Percentiles rank a stretch among this genome's conserved stretches.
Conservation (phyloP, 2,329 filamentous ascomycete species). For the Hysterium pulicare region DNA sequence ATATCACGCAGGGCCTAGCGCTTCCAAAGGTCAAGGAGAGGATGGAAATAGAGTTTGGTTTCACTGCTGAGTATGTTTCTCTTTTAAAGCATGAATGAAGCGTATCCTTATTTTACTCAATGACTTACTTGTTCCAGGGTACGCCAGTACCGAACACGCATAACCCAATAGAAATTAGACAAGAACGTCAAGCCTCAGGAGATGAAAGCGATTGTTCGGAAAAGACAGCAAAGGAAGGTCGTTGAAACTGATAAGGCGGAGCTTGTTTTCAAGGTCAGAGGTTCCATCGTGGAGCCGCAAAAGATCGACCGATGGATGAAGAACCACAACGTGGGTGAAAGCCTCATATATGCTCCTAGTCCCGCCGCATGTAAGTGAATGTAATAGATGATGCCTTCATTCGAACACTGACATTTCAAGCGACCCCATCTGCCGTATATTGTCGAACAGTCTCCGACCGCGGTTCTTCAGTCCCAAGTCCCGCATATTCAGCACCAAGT, state of each 20-base stretch:
- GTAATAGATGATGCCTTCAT: slow-evolving; percentile 2
- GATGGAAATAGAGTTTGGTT: slow-evolving; percentile 9
- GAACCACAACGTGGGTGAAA: slow-evolving; percentile 7
- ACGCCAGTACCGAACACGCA: slow-evolving; percentile 12
- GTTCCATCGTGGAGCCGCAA: slow-evolving; percentile 8
- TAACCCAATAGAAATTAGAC: slow-evolving; percentile 11
- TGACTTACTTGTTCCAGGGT: slow-evolving; percentile 2
- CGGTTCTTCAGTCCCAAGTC: slow-evolving; percentile 8
- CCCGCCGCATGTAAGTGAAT: slow-evolving; percentile 9
- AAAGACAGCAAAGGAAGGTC: slow-evolving; percentile 12
- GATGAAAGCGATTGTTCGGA: slow-evolving; percentile 14
- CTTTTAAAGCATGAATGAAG: neutral
- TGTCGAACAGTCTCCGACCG: slow-evolving; percentile 11
- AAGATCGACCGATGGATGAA: slow-evolving; percentile 15
- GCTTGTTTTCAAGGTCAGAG: slow-evolving; percentile 9
- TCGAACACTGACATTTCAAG: slow-evolving; percentile 5
- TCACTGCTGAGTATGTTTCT: slow-evolving; percentile 10
- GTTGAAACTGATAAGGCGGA: slow-evolving; percentile 7
- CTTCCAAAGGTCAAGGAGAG: slow-evolving; percentile 9
- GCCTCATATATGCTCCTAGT: slow-evolving; percentile 7
- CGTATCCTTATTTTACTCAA: neutral
- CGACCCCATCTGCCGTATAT: slow-evolving; percentile 8
- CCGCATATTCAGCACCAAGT: slow-evolving; percentile 9
- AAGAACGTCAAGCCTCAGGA: slow-evolving; percentile 14
- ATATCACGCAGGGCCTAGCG: slow-evolving; percentile 10